These are phyloP conservation scores for Umbilicus rupestris DNA, from an alignment of 164 flowering plant genomes.

Conservation along the genomic window DNA sequence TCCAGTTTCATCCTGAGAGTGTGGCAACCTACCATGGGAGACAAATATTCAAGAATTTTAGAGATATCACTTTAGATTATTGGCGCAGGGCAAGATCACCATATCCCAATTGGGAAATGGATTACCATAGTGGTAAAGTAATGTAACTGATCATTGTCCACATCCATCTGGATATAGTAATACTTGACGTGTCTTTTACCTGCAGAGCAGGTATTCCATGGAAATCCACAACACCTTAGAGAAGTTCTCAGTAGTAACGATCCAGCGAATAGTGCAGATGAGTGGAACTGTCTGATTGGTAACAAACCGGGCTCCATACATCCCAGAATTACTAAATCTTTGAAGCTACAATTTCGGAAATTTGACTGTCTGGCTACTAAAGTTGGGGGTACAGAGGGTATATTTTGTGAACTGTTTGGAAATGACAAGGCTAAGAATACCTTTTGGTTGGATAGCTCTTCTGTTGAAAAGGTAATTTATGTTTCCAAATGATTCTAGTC, in stretches of 20 bases:
- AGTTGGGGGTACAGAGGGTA: conserved; percentile 74
- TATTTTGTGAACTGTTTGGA: conserved; percentile 70
- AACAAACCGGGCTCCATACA: conserved; percentile 15
- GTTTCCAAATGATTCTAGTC: neutral
- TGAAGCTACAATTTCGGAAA: conserved; percentile 75
- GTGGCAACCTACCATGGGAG: conserved; percentile 77
- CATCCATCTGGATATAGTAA: neutral
- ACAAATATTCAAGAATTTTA: conserved; percentile 72
- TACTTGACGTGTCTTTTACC: conserved; percentile 22
- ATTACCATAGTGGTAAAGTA: conserved; percentile 42
- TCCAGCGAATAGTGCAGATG: conserved; percentile 13
- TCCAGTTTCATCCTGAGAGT: conserved; percentile 97
- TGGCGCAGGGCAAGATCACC: conserved; percentile 37
- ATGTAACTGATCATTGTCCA: conserved; percentile 5
- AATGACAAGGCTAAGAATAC: conserved; percentile 52
- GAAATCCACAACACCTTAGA: conserved; percentile 18
- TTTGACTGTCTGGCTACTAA: conserved; percentile 39
- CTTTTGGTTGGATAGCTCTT: conserved; percentile 95
- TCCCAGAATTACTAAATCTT: conserved; percentile 21
- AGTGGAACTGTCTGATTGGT: conserved; percentile 10
- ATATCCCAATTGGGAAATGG: conserved; percentile 22
- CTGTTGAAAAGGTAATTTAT: conserved; percentile 60
- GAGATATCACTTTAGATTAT: conserved; percentile 66
- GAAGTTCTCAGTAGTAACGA: conserved; percentile 17
- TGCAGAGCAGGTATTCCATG: conserved; percentile 54